Conservation (phyloP, 345 rosid species). For the Rhodomyrtus tomentosa region DNA sequence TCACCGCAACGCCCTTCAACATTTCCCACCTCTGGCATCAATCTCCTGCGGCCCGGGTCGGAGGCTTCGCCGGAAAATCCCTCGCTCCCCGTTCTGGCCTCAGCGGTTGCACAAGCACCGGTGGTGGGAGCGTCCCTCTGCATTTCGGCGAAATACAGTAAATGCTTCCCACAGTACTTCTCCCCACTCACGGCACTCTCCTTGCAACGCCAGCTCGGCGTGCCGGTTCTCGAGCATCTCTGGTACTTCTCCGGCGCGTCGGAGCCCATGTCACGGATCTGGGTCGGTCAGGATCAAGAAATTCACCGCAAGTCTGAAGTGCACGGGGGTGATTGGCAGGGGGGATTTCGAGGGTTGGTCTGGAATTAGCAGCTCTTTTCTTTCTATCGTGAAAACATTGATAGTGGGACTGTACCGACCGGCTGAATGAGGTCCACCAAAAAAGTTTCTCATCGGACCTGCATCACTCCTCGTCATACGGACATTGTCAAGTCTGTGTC, state of each 20-base stretch:
- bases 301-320: not conserved
- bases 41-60: not conserved
- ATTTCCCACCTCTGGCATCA: not conserved
- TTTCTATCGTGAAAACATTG: not conserved
- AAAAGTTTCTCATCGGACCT: not conserved
- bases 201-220: not conserved
- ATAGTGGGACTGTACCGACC: not conserved
- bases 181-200: not conserved
- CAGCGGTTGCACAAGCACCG: not conserved
- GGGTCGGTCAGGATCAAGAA: not conserved
- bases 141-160: not conserved
- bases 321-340: not conserved
- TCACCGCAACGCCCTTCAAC: not conserved
- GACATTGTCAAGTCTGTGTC: not conserved
- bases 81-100: not conserved
- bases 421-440: not conserved
- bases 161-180: not conserved
- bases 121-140: not conserved
- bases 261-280: not conserved
- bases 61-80: not conserved
- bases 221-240: not conserved
- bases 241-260: not conserved
- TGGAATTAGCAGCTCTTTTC: not conserved
- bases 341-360: not conserved
- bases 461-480: not conserved